A percentile compares a stretch with the other conserved stretches of the same genome.
phyloP scores from a whole-genome alignment of 352 stramenopile species.

The Phytopythium ostracodes region DNA sequence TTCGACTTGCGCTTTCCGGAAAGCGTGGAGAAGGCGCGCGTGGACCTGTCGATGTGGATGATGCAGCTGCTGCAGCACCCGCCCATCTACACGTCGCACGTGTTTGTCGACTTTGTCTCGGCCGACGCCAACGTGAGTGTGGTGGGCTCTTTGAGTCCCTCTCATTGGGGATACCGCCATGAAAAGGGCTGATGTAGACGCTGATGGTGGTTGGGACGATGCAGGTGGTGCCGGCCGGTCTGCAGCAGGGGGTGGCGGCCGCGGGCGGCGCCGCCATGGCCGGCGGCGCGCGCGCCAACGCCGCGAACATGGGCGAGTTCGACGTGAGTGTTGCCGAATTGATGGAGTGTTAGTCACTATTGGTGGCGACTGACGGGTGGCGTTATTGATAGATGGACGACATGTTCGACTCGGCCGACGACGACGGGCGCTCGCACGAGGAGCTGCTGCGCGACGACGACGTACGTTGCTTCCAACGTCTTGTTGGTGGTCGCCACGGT shows the following conservation, averaged over 20 bases:
- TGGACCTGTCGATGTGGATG: conserved; percentile 78
- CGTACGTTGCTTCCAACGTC: conserved; percentile 11
- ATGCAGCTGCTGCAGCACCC: conserved; percentile 76
- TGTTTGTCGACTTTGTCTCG: conserved; percentile 81
- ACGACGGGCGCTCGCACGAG: conserved; percentile 44
- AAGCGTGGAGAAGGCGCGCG: conserved; percentile 64
- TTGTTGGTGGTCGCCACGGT: too few species aligned
- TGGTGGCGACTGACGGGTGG: neutral
- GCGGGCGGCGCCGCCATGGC: conserved; percentile 12
- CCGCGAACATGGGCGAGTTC: conserved; percentile 74
- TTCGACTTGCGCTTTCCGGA: conserved; percentile 66
- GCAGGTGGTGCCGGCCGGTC: conserved; percentile 39
- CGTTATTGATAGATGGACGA: neutral
- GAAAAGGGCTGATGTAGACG: neutral
- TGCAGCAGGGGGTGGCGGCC: conserved; percentile 32
- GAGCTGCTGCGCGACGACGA: conserved; percentile 49
- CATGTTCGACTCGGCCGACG: conserved; percentile 49
- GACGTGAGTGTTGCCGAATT: conserved; percentile 36
- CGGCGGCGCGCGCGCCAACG: conserved; percentile 1
- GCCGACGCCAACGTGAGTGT: conserved; percentile 67
- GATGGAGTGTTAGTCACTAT: neutral
- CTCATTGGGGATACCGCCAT: too few species aligned
- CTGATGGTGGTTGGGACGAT: conserved; percentile 1
- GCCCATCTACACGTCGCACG: conserved; percentile 78
- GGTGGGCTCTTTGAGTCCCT: too few species aligned